Evolutionary conservation across 2,329 filamentous ascomycete species (phyloP), one percentile per base, ranked within the genome.

Genomic region (Aspergillus bombycis): DNA sequence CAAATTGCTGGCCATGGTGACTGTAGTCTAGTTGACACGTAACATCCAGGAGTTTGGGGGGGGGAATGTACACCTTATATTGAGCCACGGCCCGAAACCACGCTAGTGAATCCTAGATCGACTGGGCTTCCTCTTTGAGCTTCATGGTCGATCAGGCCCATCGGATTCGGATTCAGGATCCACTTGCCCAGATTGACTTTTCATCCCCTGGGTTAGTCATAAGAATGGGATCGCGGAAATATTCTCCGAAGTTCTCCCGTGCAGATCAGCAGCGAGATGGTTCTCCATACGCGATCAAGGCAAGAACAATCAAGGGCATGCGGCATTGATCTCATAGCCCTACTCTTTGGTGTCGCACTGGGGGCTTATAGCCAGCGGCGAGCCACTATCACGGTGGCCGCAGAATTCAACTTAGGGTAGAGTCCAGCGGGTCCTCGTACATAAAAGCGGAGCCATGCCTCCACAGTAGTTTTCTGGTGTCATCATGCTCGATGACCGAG

Each of bases 291-390:
- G 12, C 21, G 10, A 46, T 26, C 14, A 14, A 23, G 1, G 10
- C 4, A 46, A 23, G 21, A 23, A 7, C 11, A 11, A 14, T 23
- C 10, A 26, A 21, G 4, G 10, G 14, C 21, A 21, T 0, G 16
- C 16, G n/a, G 38, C 7, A n/a, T 6, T 2, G 38, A 4, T 41
- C 7, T 7, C 1, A n/a, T 41, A 4, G 10, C 10, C n/a, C 7
- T 10, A n/a, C 3, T 10, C 7, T 19, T n/a, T 41, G 19, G 0
- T 41, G 19, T n/a, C n/a, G 16, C 19, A 41, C 16, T n/a, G 2
- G 1, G 3, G n/a, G 7, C 8, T 10, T 41, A 6, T 0, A 41
- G 8, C 6, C 5, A 7, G 38, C 19, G 9, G 38, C 1, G 4
- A 9, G 19, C 7, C 16, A 36, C 8, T 3, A 3, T 41, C 2